These are phyloP conservation scores for Paraglomus brasilianum DNA, from an alignment of 192 early-diverging fungal genomes.

Conservation along the genomic window DNA sequence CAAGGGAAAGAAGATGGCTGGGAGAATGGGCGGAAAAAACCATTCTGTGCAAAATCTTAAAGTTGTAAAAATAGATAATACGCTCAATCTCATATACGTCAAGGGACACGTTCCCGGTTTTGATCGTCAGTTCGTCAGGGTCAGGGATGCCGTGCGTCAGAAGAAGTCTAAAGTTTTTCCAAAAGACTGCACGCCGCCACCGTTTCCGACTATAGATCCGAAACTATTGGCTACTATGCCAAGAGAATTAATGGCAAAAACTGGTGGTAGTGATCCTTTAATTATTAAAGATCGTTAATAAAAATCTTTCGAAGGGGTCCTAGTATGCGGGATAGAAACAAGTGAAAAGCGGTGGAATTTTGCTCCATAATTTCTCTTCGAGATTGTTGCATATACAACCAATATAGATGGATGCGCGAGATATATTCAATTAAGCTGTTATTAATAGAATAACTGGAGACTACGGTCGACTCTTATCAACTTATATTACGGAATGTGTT, in stretches of 20 bases:
- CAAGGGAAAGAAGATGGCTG: slow-evolving; percentile 98
- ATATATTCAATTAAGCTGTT: too few relatives aligned
- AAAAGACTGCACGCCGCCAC: slow-evolving; percentile 55
- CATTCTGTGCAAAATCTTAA: slow-evolving; percentile 78
- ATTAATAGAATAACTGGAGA: too few relatives aligned
- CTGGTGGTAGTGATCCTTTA: slow-evolving; percentile 49
- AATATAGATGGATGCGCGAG: too few relatives aligned
- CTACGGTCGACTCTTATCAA: too few relatives aligned
- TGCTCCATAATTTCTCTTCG: too few relatives aligned
- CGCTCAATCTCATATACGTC: slow-evolving; percentile 85
- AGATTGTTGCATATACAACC: too few relatives aligned
- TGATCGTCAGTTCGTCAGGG: slow-evolving; percentile 80
- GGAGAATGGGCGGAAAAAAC: slow-evolving; percentile 87
- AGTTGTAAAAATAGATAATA: slow-evolving; percentile 85
- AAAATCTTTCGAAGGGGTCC: too few relatives aligned
- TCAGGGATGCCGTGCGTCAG: slow-evolving; percentile 85
- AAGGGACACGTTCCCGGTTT: slow-evolving; percentile 90
- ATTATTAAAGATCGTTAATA: slow-evolving; percentile 43
- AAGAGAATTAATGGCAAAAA: slow-evolving; percentile 49
- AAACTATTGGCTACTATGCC: slow-evolving; percentile 45
- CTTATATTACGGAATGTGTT: too few relatives aligned
- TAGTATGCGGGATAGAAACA: background rate
- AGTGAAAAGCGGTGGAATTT: too few relatives aligned
- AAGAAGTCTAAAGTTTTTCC: slow-evolving; percentile 63
- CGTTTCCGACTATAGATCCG: slow-evolving; percentile 70